A percentile compares a stretch with the other conserved stretches of the same genome.
Conservation (phyloP, 148 eudicot genomes). For the Cornus kousa region DNA sequence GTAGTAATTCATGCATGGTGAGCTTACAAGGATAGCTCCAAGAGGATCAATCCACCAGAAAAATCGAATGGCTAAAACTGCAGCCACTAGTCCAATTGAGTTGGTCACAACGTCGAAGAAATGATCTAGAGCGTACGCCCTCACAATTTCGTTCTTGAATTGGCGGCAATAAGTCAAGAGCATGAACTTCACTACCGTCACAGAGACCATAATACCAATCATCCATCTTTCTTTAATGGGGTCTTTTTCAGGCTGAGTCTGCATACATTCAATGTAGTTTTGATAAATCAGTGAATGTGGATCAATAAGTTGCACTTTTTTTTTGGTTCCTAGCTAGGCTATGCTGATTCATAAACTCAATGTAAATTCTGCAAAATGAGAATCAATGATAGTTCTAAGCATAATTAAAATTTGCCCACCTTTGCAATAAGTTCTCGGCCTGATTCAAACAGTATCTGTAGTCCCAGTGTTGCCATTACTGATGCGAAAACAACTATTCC, state of each 20-base stretch:
- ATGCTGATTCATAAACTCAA: too few relatives aligned
- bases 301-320: not conserved
- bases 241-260: constrained; percentile 49
- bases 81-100: constrained; percentile 68
- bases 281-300: not conserved
- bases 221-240: constrained; percentile 63
- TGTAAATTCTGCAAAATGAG: not conserved
- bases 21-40: constrained; percentile 85
- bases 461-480: not conserved
- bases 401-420: not conserved
- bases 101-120: constrained; percentile 89
- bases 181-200: constrained; percentile 68
- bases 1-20: too few relatives aligned
- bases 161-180: constrained; percentile 79
- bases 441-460: not conserved
- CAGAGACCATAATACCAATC: constrained; percentile 83
- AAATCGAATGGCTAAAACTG: constrained; percentile 68
- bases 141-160: constrained; percentile 79
- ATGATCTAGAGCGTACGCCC: constrained; percentile 96
- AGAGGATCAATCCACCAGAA: constrained; percentile 94
- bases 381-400: not conserved
- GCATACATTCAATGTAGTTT: constrained; percentile 5
- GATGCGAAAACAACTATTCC: not conserved
- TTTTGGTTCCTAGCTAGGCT: too few relatives aligned
- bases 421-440: not conserved